phyloP scores from a whole-genome alignment of 768 basidiomycete species.

The Cystobasidiopsis lactophilus region DNA sequence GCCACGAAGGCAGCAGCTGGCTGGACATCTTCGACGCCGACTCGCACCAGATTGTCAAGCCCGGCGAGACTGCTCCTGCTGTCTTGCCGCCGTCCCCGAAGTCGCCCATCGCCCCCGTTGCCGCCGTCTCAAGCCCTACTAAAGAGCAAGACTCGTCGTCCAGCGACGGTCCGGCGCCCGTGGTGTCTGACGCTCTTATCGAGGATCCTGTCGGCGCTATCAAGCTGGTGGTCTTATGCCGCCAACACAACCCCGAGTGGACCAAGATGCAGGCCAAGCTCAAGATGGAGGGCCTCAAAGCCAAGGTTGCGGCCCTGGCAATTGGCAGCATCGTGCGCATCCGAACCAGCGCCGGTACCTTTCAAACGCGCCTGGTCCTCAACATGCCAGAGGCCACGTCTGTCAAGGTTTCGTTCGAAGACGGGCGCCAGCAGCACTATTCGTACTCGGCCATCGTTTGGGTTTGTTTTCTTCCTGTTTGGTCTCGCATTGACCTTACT shows the following conservation, averaged over 20 bases:
- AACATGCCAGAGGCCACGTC: conserved; percentile 46
- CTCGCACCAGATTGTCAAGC: not conserved
- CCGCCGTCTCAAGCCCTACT: not conserved
- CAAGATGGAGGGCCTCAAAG: conserved; percentile 50
- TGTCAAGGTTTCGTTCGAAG: conserved; percentile 53
- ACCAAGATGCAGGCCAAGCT: conserved; percentile 51
- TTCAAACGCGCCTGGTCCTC: conserved; percentile 56
- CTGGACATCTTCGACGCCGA: conserved; percentile 39
- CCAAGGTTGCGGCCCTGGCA: conserved; percentile 46
- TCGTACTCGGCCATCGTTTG: conserved; percentile 10
- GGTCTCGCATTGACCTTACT: no score
- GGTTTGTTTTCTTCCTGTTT: not conserved
- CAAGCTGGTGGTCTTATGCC: conserved; percentile 45
- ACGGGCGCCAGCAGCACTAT: conserved; percentile 7
- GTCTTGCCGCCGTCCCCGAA: conserved; percentile 6
- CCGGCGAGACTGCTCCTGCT: conserved; percentile 11
- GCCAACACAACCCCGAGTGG: conserved; percentile 67
- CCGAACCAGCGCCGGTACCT: conserved; percentile 59
- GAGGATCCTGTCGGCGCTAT: conserved; percentile 22
- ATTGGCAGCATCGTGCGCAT: conserved; percentile 59
- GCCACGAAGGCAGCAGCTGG: conserved; percentile 59
- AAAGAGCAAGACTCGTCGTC: not conserved
- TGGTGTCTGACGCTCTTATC: not conserved
- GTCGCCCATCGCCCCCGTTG: not conserved
- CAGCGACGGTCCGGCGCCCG: not conserved